Percentiles rank a stretch among this genome's conserved stretches.
phyloP scores from a whole-genome alignment of 2,329 filamentous ascomycete genomes.

The Chlorencoelia australis region DNA sequence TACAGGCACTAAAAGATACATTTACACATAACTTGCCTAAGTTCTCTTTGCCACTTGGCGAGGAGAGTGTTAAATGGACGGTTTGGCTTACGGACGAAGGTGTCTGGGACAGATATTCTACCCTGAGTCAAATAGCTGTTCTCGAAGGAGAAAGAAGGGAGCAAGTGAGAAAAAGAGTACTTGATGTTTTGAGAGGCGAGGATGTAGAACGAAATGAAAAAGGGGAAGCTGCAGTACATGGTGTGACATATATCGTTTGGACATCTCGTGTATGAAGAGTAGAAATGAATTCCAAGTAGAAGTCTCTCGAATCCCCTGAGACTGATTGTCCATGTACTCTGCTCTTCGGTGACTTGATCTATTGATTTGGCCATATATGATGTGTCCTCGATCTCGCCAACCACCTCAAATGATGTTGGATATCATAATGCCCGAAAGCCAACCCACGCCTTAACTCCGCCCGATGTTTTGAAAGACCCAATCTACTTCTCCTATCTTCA shows the following conservation, averaged over 20 bases:
- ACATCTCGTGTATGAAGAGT: conserved; percentile 36
- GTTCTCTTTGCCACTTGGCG: conserved; percentile 53
- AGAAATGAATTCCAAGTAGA: too few relatives aligned
- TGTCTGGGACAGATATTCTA: conserved; percentile 54
- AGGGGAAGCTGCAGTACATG: conserved; percentile 55
- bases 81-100: conserved; percentile 47
- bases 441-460: conserved; percentile 7
- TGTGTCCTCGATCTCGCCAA: too few relatives aligned
- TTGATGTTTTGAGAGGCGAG: conserved; percentile 40
- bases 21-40: conserved; percentile 31
- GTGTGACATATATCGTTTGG: conserved; percentile 54
- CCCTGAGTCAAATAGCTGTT: conserved; percentile 57
- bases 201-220: conserved; percentile 49
- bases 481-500: conserved; percentile 2
- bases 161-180: conserved; percentile 39
- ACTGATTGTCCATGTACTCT: too few relatives aligned
- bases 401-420: too few relatives aligned
- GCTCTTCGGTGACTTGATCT: too few relatives aligned
- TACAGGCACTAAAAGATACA: conserved; percentile 39
- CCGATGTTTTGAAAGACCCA: conserved; percentile 4
- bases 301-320: too few relatives aligned
- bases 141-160: conserved; percentile 39
- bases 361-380: too few relatives aligned
- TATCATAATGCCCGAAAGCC: conserved; percentile 13
- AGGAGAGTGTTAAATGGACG: conserved; percentile 46